Base-by-base conservation (phyloP, 106 monocot genomes). In the Dendrobium catenatum region DNA sequence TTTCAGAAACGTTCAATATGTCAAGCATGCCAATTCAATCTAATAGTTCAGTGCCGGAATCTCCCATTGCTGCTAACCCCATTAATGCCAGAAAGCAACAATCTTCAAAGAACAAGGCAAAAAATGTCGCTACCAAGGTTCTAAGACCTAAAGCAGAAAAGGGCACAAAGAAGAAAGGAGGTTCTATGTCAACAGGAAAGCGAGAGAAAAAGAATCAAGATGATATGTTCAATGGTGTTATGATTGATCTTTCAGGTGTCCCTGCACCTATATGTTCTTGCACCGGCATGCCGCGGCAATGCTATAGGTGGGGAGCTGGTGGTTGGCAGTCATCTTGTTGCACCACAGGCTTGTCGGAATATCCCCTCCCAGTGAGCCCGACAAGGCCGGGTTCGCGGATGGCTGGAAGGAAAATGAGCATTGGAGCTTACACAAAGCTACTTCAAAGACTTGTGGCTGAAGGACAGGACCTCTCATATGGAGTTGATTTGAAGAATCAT, bases 241-340 rank as follows among this genome's bases (percentile, higher is more conserved):
- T 70, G 46, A 72, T 88, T 2, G 91, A 94, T 81, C 78, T 89
- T 37, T 91, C 90, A 1, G 46, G 76, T n/a, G 87, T 93, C 10
- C 93, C 93, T 6, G 54, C 79, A 4, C 93, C 91, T 11, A 79
- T 94, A 6, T 94, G 93, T 78, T 86, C 93, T 6, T 94, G 91
- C 64, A 91, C 93, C 2, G 93, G 91, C 2, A 77, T 91, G 73
- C 49, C 89, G 44, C 87, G 83, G 20, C 93, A 91, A 58, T 89
- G 91, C 68, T 91, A 94, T 73, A 87, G 87, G 68, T 93, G 93
- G 93, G 93, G 93, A 48, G 81, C 88, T 44, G 93, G 90, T 9
- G 93, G 93, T 24, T 93, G 93, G 93, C 93, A 93, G 47, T 93
- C 93, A 10, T 89, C 93, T 0, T 93, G 93, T 80, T 93, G 93